These are phyloP conservation scores for Talaromyces wortmannii DNA, from an alignment of 495 filamentous ascomycete species.

Conservation along the genomic window DNA sequence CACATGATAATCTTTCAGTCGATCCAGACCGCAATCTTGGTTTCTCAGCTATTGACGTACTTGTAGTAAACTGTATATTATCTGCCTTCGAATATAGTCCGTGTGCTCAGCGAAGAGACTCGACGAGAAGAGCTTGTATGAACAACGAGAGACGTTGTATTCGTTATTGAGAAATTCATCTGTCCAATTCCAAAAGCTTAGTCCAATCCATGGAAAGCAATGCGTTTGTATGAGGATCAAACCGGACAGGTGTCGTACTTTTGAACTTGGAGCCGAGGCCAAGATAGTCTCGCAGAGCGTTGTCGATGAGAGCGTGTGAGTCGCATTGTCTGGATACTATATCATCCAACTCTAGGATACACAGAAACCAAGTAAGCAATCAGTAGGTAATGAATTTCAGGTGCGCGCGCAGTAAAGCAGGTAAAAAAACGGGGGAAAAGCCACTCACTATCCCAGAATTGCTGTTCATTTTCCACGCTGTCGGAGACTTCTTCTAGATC, in stretches of 20 bases:
- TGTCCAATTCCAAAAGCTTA: conserved; percentile 16
- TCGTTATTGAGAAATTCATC: conserved; percentile 79
- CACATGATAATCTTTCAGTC: background rate
- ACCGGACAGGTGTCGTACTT: conserved; percentile 27
- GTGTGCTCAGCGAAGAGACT: conserved; percentile 63
- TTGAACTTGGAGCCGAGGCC: conserved; percentile 71
- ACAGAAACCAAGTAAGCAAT: conserved; percentile 5
- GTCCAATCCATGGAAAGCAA: background rate
- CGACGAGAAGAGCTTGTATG: conserved; percentile 73
- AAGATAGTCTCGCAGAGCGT: conserved; percentile 78
- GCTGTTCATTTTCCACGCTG: conserved; percentile 73
- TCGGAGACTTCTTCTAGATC: conserved; percentile 57
- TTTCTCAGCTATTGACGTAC: conserved; percentile 30
- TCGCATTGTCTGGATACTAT: conserved; percentile 68
- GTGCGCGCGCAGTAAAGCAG: background rate
- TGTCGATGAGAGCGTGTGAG: conserved; percentile 75
- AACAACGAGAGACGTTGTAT: conserved; percentile 78
- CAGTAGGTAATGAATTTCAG: background rate
- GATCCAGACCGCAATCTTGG: background rate
- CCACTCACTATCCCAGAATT: conserved; percentile 84
- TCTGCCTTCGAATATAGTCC: conserved; percentile 87
- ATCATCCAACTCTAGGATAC: conserved; percentile 64
- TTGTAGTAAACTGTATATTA: conserved; percentile 86
- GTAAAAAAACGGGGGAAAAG: conserved; percentile 2
- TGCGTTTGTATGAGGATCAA: no score